Conservation (phyloP, 352 stramenopile genomes). For the Aphanomyces euteiches region DNA sequence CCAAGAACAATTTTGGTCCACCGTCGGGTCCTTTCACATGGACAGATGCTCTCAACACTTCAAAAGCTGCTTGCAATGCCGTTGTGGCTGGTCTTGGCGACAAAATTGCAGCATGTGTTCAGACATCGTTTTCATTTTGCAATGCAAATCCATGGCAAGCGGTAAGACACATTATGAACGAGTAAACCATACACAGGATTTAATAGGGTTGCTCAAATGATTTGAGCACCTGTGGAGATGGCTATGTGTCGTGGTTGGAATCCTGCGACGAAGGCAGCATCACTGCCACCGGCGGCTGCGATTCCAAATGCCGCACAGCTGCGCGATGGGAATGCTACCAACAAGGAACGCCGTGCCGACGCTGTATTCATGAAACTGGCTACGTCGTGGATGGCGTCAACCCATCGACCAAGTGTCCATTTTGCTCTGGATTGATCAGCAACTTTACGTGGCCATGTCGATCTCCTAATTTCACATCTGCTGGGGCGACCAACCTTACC, state of each 20-base stretch:
- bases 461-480: neutral
- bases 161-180: neutral
- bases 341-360: conserved; percentile 25
- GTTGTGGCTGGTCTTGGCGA: conserved; percentile 8
- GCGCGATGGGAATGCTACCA: conserved; percentile 28
- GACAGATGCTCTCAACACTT: neutral
- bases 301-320: conserved; percentile 1
- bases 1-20: conserved; percentile 19
- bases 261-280: conserved; percentile 27
- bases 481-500: neutral
- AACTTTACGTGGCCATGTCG: neutral
- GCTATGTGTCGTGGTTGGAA: conserved; percentile 24
- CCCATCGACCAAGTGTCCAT: conserved; percentile 19
- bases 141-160: conserved; percentile 28
- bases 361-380: conserved; percentile 22
- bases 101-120: conserved; percentile 17
- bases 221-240: conserved; percentile 23
- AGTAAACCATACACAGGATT: neutral
- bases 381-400: conserved; percentile 17
- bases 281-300: conserved; percentile 19
- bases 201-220: conserved; percentile 19
- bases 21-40: conserved; percentile 6
- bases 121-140: conserved; percentile 27
- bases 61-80: conserved; percentile 8
- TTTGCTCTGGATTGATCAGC: conserved; percentile 7